Conservation (phyloP, 2,329 filamentous ascomycete genomes). For the Pyrenophora graminea region DNA sequence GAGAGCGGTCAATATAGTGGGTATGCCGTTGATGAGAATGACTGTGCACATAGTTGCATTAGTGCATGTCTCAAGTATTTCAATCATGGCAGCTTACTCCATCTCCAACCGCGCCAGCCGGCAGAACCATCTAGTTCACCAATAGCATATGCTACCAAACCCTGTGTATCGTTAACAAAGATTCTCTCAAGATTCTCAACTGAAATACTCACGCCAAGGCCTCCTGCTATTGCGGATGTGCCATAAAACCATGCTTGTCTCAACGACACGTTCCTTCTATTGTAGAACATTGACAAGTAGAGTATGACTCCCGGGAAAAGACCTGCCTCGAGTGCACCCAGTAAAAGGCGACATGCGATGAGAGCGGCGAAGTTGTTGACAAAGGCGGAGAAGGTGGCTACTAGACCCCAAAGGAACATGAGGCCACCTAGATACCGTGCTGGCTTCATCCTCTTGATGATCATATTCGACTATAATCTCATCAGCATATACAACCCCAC, state of each 20-base stretch:
- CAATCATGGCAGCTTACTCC: constrained; percentile 16
- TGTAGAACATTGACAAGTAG: constrained; percentile 36
- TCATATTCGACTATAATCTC: background rate
- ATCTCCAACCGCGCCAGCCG: constrained; percentile 33
- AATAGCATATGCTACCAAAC: constrained; percentile 36
- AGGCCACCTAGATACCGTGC: constrained; percentile 30
- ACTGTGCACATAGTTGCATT: constrained; percentile 1
- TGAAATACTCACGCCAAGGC: constrained; percentile 49
- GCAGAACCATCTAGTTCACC: constrained; percentile 29
- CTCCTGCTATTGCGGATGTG: constrained; percentile 58
- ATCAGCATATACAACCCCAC: background rate
- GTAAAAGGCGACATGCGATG: constrained; percentile 32
- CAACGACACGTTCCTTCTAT: constrained; percentile 53
- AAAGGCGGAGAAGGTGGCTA: constrained; percentile 30
- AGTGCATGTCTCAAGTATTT: background rate
- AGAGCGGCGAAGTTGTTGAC: constrained; percentile 33
- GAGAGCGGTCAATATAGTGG: constrained; percentile 44
- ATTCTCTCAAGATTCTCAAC: too few relatives aligned
- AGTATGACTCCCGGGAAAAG: constrained; percentile 35
- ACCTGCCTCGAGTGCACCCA: constrained; percentile 38
- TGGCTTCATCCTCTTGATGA: constrained; percentile 39
- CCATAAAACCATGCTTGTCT: constrained; percentile 59
- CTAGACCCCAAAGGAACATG: constrained; percentile 31
- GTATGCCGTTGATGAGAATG: constrained; percentile 39
- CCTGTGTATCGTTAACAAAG: background rate